Evolutionary conservation across 768 basidiomycete species (phyloP).

Genomic region (Gymnopilus dilepis): DNA sequence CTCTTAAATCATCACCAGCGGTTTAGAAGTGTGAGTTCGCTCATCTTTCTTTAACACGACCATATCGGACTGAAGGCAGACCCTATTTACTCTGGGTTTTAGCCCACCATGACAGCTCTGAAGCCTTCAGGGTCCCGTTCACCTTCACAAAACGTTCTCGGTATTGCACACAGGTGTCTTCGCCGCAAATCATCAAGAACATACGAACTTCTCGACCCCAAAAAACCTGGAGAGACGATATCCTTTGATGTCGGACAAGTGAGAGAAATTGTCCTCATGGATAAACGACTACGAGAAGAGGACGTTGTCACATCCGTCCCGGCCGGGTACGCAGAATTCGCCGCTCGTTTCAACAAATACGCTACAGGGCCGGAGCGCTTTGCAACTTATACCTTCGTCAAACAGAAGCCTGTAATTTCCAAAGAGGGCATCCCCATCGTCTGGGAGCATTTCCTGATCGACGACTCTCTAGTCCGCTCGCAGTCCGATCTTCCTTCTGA

Average conservation of each 20-base stretch:
- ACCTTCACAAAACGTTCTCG: background rate
- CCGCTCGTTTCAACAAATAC: slow-evolving; percentile 21
- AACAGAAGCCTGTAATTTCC: slow-evolving; percentile 15
- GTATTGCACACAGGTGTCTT: slow-evolving; percentile 19
- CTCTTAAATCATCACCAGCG: background rate
- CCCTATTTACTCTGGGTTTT: background rate
- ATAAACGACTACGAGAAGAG: slow-evolving; percentile 19
- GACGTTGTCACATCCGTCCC: slow-evolving; percentile 18
- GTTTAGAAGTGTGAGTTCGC: background rate
- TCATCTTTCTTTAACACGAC: background rate
- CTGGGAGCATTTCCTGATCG: slow-evolving; percentile 25
- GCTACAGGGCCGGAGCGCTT: slow-evolving; percentile 24
- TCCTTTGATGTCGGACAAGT: slow-evolving; percentile 27
- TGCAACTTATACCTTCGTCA: slow-evolving; percentile 20
- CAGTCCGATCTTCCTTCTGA: slow-evolving; percentile 8
- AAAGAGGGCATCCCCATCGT: slow-evolving; percentile 21
- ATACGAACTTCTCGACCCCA: slow-evolving; percentile 27
- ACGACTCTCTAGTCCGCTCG: slow-evolving; percentile 18
- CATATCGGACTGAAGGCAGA: background rate
- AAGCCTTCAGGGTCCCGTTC: slow-evolving; percentile 4
- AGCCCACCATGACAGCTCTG: slow-evolving; percentile 19
- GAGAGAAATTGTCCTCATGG: slow-evolving; percentile 26
- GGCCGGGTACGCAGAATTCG: slow-evolving; percentile 25
- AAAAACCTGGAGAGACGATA: slow-evolving; percentile 14
- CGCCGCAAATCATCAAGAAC: slow-evolving; percentile 20